Evolutionary conservation across 2,329 filamentous ascomycete species (phyloP), one percentile per base, ranked within the genome.

Genomic region (Xylaria polymorpha): DNA sequence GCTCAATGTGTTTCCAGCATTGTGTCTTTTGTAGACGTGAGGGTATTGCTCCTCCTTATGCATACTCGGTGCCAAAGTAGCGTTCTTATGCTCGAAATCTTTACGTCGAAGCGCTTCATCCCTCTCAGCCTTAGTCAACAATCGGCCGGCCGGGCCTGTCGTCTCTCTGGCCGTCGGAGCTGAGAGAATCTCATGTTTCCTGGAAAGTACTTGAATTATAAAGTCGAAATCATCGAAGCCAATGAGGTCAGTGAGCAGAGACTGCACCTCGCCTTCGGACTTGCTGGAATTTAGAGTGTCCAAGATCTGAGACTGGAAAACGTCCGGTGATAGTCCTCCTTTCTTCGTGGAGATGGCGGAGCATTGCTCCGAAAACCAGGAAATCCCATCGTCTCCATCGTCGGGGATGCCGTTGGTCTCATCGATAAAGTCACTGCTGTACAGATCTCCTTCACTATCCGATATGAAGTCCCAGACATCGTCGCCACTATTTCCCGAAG

Each of bases 401-500:
- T 74, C 73, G 41, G 74, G 63, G 22, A 79, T 66, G 59, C 76
- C 77, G 35, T 77, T 76, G 8, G 74, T 71, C 46, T 84, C 81
- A 32, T 87, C 86, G 57, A 91, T 87, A 37, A 88, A 82, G 70
- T 92, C 92, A 74, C 89, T 91, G 75, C 88, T 91, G 78, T 87
- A 83, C 12, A 80, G 84, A 65, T 91, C 90, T 22, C 89, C 88
- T 29, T 92, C 90, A 58, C 87, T 86, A 60, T 94, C 91, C 68
- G 91, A 94, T 76, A 97, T 93, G 67, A 97, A 90, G 78, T 98
- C 94, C 95, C 95, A 98, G 10, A 98, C 90, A 80, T 98, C 94
- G 67, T 95, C 92, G 5, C 88, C 88, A 20, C 87, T 89, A 51
- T 87, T 88, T 5, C 88, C 88, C 1, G 86, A 87, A 1, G 83